Evolutionary conservation across 2,329 filamentous ascomycete species (phyloP), one percentile per base, ranked within the genome.

Genomic region (Ascochyta koolunga): DNA sequence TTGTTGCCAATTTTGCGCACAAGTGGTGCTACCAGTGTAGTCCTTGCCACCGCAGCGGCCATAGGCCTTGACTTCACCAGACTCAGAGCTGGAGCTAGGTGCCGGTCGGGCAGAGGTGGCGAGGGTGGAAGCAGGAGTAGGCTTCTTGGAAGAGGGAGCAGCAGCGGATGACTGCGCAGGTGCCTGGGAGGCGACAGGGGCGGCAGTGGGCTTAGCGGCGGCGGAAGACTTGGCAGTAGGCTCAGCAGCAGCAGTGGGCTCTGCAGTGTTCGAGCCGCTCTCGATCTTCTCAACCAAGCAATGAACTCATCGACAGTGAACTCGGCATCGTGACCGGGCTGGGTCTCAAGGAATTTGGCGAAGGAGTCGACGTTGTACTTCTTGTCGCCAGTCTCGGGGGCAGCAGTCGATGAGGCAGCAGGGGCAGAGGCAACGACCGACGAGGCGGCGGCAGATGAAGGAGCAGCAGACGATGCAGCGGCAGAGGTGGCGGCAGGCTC

Each of bases 31-130:
- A 22, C 79, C 78, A 15, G 64, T 75, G 58, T 66, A 80, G 56
- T 66, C 71, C 16, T 67, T 60, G 15, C 79, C 80, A 62, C 78
- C 79, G 58, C 79, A 81, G 61, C 79, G 79, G 31, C 60, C 60
- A 54, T 59, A 70, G 22, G 61, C 60, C 51, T 62, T 54, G 40
- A 64, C 59, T 27, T 59, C 56, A 21, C 54, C 56, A 13, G 58
- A 52, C 39, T 48, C 53, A 22, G 57, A 55, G 48, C 51, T 56
- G 16, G 56, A 51, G 13, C 62, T 68, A 24, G 64, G 50, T 38
- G 55, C 47, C 5, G 68, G 68, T 32, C 60, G 61, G 39, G 56
- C 57, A n/a, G 57, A 48, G 9, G 66, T 69, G 21, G 56, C 54
- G 43, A 69, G 57, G 29, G 58, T 67, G 11, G 61, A 58, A n/a